Base-by-base conservation (phyloP, 2,329 filamentous ascomycete genomes). In the Colletotrichum gloeosporioides region DNA sequence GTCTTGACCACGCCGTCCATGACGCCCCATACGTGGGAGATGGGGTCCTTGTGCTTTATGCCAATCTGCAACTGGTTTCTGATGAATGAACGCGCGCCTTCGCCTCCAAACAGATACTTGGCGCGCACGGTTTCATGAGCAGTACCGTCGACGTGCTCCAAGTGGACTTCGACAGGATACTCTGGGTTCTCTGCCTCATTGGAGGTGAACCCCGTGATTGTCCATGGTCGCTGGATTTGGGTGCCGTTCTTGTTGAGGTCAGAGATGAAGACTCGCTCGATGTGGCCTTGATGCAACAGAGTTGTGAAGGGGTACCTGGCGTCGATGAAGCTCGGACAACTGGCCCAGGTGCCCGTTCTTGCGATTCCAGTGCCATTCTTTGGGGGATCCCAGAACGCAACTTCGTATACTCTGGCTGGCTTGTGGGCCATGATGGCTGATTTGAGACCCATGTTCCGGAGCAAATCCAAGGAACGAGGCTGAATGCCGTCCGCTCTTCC, bases 401-500 rank as follows among this genome's bases (percentile, higher is more conserved):
- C 92, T 81, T 95, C 93, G 79, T 91, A 98, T 31, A 98, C 95
- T 81, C 95, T 95, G 2, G 96, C 96, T 8, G 96, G 96, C 78
- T 96, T 92, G 82, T 96, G 90, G 25, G 93, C 94, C 95, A 98
- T 98, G 82, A 98, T 95, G 72, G 92, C 92, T 61, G 95, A 92
- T 87, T 98, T 98, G 73, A 98, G 88, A 2, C 95, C 95, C 93
- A 98, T 95, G 82, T 98, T 98, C 69, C 94, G 92, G 64, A 98
- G 89, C 18, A 98, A 90, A 80, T 98, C 96, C 29, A 98, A 89
- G 0, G 96, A 98, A 53, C 96, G 93, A 49, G 96, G 96, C 86
- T 98, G 96, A 74, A 98, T 98, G 77, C 95, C 96, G 85, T 98
- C 96, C 72, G 96, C 96, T 78, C 96, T 94, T 69, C 96, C 96